These are phyloP conservation scores for Przewalskia tangutica DNA, from an alignment of 257 asterid species.

Conservation along the genomic window DNA sequence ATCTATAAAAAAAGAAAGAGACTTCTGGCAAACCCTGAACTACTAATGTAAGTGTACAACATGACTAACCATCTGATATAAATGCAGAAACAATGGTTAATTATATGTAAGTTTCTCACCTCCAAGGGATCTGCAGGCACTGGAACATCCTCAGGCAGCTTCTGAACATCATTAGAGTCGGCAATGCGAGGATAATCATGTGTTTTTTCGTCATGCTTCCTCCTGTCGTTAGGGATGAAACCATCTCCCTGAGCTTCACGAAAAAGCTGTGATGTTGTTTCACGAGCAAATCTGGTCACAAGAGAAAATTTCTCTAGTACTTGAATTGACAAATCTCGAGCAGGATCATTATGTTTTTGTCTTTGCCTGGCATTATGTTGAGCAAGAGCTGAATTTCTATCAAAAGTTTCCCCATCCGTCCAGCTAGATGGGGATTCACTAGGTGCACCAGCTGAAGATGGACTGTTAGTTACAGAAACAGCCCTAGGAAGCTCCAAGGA, in stretches of 20 bases:
- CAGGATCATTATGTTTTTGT: constrained; percentile 71
- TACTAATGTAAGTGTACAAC: background rate
- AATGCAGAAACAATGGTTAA: background rate
- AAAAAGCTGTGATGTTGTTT: constrained; percentile 94
- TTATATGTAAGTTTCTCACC: constrained; percentile 27
- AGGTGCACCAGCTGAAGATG: constrained; percentile 34
- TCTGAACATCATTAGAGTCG: constrained; percentile 28
- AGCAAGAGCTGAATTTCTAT: constrained; percentile 25
- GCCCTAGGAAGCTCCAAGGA: constrained; percentile 91
- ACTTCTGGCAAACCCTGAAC: background rate
- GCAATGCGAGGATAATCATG: constrained; percentile 20
- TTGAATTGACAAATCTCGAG: constrained; percentile 75
- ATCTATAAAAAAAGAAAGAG: background rate
- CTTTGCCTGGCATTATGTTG: constrained; percentile 53
- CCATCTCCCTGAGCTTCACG: constrained; percentile 60
- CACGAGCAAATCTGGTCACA: constrained; percentile 97
- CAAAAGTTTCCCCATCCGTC: constrained; percentile 26
- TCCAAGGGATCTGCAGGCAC: constrained; percentile 66
- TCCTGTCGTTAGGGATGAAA: constrained; percentile 44
- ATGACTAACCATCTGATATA: background rate
- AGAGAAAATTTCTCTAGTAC: constrained; percentile 95
- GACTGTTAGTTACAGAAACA: constrained; percentile 45
- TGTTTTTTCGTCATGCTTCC: constrained; percentile 33
- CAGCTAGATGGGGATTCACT: constrained; percentile 32
- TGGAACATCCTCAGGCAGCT: constrained; percentile 36